A percentile compares a stretch with the other conserved stretches of the same genome.
Evolutionary conservation across 192 early-diverging fungal genomes (phyloP).

Genomic region (Backusella mclennaniae): DNA sequence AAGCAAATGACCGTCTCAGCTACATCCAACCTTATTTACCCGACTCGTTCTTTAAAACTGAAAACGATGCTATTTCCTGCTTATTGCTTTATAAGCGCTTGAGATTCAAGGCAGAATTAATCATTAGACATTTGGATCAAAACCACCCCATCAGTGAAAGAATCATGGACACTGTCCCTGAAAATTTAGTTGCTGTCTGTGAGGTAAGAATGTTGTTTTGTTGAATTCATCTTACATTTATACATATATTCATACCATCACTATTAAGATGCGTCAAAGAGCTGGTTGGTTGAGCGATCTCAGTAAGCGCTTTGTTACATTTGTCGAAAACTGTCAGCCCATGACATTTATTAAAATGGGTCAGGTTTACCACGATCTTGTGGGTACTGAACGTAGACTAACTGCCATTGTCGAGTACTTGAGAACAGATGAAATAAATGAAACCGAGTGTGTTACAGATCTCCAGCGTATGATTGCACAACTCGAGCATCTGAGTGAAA

Average conservation of each 20-base stretch:
- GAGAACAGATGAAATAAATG: slow-evolving; percentile 75
- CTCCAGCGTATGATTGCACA: slow-evolving; percentile 67
- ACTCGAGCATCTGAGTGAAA: slow-evolving; percentile 61
- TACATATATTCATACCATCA: background rate
- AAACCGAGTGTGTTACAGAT: slow-evolving; percentile 61
- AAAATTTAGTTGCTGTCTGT: slow-evolving; percentile 54
- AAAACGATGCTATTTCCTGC: slow-evolving; percentile 72
- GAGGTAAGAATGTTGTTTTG: slow-evolving; percentile 30
- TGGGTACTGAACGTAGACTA: slow-evolving; percentile 68
- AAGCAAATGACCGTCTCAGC: slow-evolving; percentile 73
- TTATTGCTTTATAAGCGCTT: slow-evolving; percentile 79
- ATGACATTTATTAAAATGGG: slow-evolving; percentile 72
- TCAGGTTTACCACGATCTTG: slow-evolving; percentile 72
- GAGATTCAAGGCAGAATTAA: slow-evolving; percentile 78
- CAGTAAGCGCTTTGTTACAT: slow-evolving; percentile 64
- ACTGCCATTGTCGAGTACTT: slow-evolving; percentile 71
- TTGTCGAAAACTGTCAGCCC: slow-evolving; percentile 63
- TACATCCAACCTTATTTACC: slow-evolving; percentile 74
- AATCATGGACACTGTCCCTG: slow-evolving; percentile 47
- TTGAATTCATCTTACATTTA: background rate
- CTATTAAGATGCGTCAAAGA: slow-evolving; percentile 53
- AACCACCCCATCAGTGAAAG: slow-evolving; percentile 55
- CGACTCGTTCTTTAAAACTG: slow-evolving; percentile 75
- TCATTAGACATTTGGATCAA: slow-evolving; percentile 70
- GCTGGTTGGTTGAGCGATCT: slow-evolving; percentile 66